These are phyloP conservation scores for Talaromyces verruculosus DNA, from an alignment of 2,329 filamentous ascomycete species.

Conservation along the genomic window DNA sequence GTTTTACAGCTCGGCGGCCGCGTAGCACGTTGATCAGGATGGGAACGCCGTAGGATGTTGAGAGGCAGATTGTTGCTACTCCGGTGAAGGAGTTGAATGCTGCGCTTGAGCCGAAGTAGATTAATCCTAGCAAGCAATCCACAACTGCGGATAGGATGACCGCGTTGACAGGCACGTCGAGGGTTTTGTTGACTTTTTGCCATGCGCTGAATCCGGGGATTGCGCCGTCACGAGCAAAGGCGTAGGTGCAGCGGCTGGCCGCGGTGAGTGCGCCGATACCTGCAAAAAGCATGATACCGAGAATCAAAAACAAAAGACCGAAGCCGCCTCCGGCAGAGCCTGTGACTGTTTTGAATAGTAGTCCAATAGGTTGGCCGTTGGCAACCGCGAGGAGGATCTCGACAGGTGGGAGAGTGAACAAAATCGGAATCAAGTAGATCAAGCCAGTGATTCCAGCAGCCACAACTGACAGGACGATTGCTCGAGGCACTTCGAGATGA, in stretches of 20 bases:
- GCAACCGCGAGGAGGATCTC: conserved; percentile 62
- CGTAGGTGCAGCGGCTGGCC: conserved; percentile 71
- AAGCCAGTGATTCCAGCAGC: conserved; percentile 66
- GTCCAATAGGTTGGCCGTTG: conserved; percentile 72
- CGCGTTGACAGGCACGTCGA: conserved; percentile 70
- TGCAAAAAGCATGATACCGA: conserved; percentile 75
- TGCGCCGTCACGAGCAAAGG: conserved; percentile 72
- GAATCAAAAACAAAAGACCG: conserved; percentile 70
- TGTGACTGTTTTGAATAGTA: conserved; percentile 73
- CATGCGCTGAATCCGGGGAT: conserved; percentile 69
- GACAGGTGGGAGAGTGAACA: conserved; percentile 73
- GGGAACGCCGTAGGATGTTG: conserved; percentile 72
- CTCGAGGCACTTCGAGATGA: conserved; percentile 67
- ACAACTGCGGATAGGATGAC: conserved; percentile 67
- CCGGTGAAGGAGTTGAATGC: conserved; percentile 80
- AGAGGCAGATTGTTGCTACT: conserved; percentile 76
- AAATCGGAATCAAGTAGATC: conserved; percentile 68
- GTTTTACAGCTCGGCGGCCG: conserved; percentile 63
- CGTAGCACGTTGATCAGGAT: conserved; percentile 70
- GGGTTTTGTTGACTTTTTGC: conserved; percentile 62
- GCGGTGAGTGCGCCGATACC: conserved; percentile 74
- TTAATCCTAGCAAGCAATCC: conserved; percentile 70
- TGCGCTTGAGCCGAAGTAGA: conserved; percentile 74
- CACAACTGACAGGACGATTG: conserved; percentile 68
- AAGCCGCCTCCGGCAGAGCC: conserved; percentile 72